phyloP scores from a whole-genome alignment of 176 grass and related monocot species.

The maize (Zea mays) region Zm-B73-REFERENCE-NAM-5.0 NC_050104.1:1961001-1961500 shows the following conservation, averaged over 20 bases:
- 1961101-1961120: slow-evolving; percentile 10
- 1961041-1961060: no score
- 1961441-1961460: slow-evolving; percentile 41
- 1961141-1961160: neutral
- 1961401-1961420: slow-evolving; percentile 87
- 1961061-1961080: no score
- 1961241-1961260: slow-evolving; percentile 17
- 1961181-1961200: neutral
- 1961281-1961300: neutral
- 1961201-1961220: neutral
- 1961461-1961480: neutral
- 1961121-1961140: neutral
- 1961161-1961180: neutral
- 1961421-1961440: slow-evolving; percentile 95
- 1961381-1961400: slow-evolving; percentile 91
- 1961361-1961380: slow-evolving; percentile 83
- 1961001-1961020: slow-evolving; percentile 19
- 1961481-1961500: neutral
- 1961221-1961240: neutral
- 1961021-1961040: slow-evolving; percentile 1
- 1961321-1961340: slow-evolving; percentile 73
- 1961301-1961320: neutral
- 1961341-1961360: slow-evolving; percentile 85
- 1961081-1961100: no score
- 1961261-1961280: neutral